A percentile compares a stretch with the other conserved stretches of the same genome.
Conservation (phyloP, 768 basidiomycete species). For the Lactarius hatsudake region DNA sequence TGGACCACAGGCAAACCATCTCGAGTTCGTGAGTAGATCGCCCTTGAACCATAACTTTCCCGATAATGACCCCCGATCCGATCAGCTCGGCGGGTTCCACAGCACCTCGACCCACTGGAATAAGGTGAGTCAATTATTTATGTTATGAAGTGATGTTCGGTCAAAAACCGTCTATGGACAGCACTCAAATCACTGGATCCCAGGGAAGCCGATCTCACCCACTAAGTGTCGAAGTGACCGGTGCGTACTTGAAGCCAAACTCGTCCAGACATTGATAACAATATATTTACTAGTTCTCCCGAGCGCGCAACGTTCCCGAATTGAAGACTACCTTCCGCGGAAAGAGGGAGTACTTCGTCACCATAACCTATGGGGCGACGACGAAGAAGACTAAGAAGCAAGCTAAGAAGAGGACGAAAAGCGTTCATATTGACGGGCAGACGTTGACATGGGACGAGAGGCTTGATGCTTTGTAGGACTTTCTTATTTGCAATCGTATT, state of each 20-base stretch:
- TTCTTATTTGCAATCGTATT: too few relatives aligned
- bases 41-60: neutral
- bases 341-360: neutral
- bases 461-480: too few relatives aligned
- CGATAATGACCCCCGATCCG: neutral
- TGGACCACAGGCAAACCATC: neutral
- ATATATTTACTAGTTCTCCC: neutral
- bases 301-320: neutral
- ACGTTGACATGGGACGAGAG: too few relatives aligned
- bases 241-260: neutral
- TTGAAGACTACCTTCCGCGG: neutral
- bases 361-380: too few relatives aligned
- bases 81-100: neutral
- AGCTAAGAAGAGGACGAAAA: too few relatives aligned
- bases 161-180: neutral
- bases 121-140: neutral
- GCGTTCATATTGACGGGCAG: too few relatives aligned
- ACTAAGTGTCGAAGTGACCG: too few relatives aligned
- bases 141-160: neutral
- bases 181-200: neutral
- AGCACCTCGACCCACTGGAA: neutral
- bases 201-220: too few relatives aligned
- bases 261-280: neutral
- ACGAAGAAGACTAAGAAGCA: too few relatives aligned
- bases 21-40: neutral